Conservation (phyloP, 2,329 filamentous ascomycete genomes). For the Coleophoma cylindrospora region DNA sequence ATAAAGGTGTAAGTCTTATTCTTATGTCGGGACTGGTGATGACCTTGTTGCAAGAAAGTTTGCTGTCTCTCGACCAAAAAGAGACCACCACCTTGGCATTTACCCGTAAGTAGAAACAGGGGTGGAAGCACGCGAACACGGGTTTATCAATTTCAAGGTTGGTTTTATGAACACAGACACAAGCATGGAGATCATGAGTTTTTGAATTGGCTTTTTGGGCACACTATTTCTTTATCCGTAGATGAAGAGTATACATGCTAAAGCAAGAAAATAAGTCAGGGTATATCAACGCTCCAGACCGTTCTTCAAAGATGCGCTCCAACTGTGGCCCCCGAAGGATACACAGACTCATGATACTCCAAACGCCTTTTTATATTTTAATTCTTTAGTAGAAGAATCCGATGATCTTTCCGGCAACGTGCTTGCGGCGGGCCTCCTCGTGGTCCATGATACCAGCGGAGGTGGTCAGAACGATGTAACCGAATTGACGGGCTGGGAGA, state of each 20-base stretch:
- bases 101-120: too few species aligned
- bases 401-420: conserved; percentile 98
- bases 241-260: conserved; percentile 17
- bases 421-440: conserved; percentile 98
- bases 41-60: too few species aligned
- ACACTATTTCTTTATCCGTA: conserved; percentile 22
- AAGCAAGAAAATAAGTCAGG: conserved; percentile 19
- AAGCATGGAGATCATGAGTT: conserved; percentile 20
- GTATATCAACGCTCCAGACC: conserved; percentile 18
- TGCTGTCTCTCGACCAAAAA: too few species aligned
- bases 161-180: not conserved
- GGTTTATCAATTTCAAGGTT: too few species aligned
- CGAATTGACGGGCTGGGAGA: conserved; percentile 98
- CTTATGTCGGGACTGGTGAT: too few species aligned
- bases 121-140: too few species aligned
- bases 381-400: conserved; percentile 93
- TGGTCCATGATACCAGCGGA: conserved; percentile 99
- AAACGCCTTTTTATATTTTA: conserved; percentile 13
- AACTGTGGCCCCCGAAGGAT: conserved; percentile 15
- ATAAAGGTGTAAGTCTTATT: too few species aligned
- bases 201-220: conserved; percentile 25
- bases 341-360: conserved; percentile 25
- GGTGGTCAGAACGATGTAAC: conserved; percentile 98
- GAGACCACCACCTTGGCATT: too few species aligned
- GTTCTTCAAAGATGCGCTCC: conserved; percentile 11